Evolutionary conservation across 129 eudicot genomes (phyloP), one percentile per base, ranked within the genome.

Genomic region (Flaveria robusta): DNA sequence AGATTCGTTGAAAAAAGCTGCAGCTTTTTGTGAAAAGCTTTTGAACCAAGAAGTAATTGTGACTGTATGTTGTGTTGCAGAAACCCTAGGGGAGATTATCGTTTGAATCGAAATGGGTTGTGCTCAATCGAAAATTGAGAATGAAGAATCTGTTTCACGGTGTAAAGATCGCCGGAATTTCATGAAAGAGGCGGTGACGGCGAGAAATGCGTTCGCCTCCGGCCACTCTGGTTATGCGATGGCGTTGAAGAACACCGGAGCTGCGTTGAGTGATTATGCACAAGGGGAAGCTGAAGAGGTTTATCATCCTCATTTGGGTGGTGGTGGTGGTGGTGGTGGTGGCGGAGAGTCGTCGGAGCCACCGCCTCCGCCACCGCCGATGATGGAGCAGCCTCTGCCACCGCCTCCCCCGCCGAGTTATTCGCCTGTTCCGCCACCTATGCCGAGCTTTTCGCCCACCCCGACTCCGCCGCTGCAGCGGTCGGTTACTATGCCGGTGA

Each of bases 81-180:
- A 50, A 66, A 31, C 23, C 50, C 79, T 67, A 31, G 27, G 65
- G 18, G 46, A 54, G 42, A n/a, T 62, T 49, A 34, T 34, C 39
- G 5, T 5, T 0, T 34, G 0, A 78, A 39, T 26, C 43, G 26
- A 56, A 86, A 94, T 94, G 98, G 98, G 98, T 16, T 94, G 98
- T 71, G 96, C 97, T n/a, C 98, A 94, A 64, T 94, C 98, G 5
- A 94, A 86, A 74, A 91, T 94, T 47, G 98, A 94, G 45, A 94
- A 91, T 64, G 98, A 94, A 47, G 98, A 94, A 72, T 83, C 98
- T 12, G 98, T 94, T 41, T 77, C 97, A 1, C 82, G 98, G 59
- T 94, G 98, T 54, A 94, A 94, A 72, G 98, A 94, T n/a, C 84
- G 97, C 75, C 83, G 91, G 59, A 88, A 88, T 77, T 82, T 85